A percentile compares a stretch with the other conserved stretches of the same genome.
These are phyloP conservation scores for Trametes meyenii DNA, from an alignment of 768 basidiomycete species.

Conservation along the genomic window DNA sequence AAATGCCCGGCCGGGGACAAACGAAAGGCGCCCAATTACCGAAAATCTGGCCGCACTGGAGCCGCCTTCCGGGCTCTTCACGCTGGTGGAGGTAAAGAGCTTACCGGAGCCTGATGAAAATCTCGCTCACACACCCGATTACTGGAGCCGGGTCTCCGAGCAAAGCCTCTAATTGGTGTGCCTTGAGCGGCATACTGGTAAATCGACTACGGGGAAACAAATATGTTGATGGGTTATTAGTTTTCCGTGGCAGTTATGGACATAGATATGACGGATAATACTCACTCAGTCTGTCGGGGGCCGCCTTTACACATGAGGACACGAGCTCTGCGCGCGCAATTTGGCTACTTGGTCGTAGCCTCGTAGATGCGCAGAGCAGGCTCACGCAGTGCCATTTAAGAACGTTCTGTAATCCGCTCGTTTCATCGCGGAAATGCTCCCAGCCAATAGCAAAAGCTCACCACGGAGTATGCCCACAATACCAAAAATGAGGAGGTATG, in stretches of 20 bases:
- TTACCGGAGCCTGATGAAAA: conserved; percentile 10
- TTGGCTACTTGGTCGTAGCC: too few relatives aligned
- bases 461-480: background rate
- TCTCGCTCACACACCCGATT: conserved; percentile 2
- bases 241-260: background rate
- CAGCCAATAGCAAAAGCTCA: conserved; percentile 6
- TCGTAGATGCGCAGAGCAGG: background rate
- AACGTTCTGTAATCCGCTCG: background rate
- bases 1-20: background rate
- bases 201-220: background rate
- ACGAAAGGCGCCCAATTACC: background rate
- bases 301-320: too few relatives aligned
- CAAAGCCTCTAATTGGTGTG: conserved; percentile 2
- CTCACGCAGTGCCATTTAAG: background rate
- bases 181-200: background rate
- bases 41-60: background rate
- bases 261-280: too few relatives aligned
- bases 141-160: background rate
- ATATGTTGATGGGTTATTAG: background rate
- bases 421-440: conserved; percentile 9
- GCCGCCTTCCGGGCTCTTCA: conserved; percentile 2
- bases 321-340: too few relatives aligned
- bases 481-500: background rate
- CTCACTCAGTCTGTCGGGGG: too few relatives aligned
- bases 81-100: conserved; percentile 20